Percentiles rank a stretch among this genome's conserved stretches.
phyloP scores from a whole-genome alignment of 139 green algal genomes.

The Chlamydomonas schloesseri region DNA sequence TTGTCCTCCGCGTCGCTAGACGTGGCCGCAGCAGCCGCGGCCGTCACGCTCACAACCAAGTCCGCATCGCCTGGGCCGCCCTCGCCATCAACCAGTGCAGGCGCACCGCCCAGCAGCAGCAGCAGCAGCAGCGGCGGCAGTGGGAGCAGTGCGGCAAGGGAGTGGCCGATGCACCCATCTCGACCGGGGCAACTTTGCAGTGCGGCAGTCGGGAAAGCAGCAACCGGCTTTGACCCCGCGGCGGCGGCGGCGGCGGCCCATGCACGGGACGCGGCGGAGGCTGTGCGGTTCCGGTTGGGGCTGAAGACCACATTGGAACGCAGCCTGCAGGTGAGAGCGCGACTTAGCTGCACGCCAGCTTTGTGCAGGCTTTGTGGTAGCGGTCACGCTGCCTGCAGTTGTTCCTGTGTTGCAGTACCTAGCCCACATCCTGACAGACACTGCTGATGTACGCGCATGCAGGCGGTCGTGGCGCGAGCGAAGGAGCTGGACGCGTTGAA shows the following conservation, averaged over 20 bases:
- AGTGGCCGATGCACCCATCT: not conserved
- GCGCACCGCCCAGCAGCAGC: not conserved
- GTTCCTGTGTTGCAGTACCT: not conserved
- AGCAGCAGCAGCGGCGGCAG: not conserved
- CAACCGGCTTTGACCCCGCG: not conserved
- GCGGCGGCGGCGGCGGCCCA: not conserved
- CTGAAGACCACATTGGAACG: slow-evolving; percentile 31
- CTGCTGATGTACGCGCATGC: no score
- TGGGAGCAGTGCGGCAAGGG: no score
- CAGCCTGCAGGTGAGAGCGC: not conserved
- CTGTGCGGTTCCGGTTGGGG: slow-evolving; percentile 21
- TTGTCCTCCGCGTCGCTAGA: not conserved
- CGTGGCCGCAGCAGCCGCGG: slow-evolving; percentile 2
- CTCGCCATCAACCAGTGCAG: not conserved
- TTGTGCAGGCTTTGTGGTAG: not conserved
- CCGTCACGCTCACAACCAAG: not conserved
- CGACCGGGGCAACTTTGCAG: not conserved
- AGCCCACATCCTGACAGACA: no score
- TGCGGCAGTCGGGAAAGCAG: not conserved
- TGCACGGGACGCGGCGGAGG: slow-evolving; percentile 16
- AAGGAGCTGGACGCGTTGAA: slow-evolving; percentile 42
- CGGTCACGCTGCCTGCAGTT: not conserved
- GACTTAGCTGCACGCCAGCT: no score
- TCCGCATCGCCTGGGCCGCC: not conserved
- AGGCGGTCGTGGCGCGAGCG: slow-evolving; percentile 15